Base-by-base conservation (phyloP, 1,284 basidiomycete genomes). In the Porogramme epimiltina region DNA sequence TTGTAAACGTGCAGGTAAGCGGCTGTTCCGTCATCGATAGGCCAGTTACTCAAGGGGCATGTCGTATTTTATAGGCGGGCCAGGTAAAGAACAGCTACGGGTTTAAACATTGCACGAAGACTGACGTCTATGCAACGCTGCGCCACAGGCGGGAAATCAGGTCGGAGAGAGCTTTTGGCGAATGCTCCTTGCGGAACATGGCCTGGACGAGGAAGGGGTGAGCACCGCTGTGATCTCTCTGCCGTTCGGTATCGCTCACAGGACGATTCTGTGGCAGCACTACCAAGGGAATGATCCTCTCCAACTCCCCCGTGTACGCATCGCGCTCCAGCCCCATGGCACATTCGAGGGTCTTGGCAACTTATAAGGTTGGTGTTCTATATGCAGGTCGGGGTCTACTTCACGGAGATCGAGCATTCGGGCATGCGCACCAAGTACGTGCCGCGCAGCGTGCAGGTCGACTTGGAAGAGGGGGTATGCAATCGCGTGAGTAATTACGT, bases 361-460 rank as follows among this genome's bases (percentile, higher is more conserved):
- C 6, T 13, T 31, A 31, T 8, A 10, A 18, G n/a, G 5, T 6
- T 6, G 9, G 5, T 37, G 34, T 16, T 6, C 34, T 9, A 6
- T 10, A 23, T 33, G n/a, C 45, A 91, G 89, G 80, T 82, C 54
- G 83, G 82, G 19, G 86, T 88, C 2, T 92, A 89, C 69, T 91
- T 92, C 65, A 79, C 75, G 2, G 86, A 89, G 62, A 71, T 90
- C 13, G 73, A 80, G 2, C 34, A 55, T 24, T 62, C 68, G 6
- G 71, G 69, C 19, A 68, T 69, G 0, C 64, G 68, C 9, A 72
- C 79, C 51, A 91, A 89, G 72, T 95, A 92, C 61, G 93, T 98
- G n/a, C 95, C 95, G n/a, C 83, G 95, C 48, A 93, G 91, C 60
- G 83, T 95, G 28, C 90, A 95, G 66, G 75, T 98, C 63, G 95